phyloP scores from a whole-genome alignment of 225 moss, liverwort and hornwort species.

The Polytrichum commune region DNA sequence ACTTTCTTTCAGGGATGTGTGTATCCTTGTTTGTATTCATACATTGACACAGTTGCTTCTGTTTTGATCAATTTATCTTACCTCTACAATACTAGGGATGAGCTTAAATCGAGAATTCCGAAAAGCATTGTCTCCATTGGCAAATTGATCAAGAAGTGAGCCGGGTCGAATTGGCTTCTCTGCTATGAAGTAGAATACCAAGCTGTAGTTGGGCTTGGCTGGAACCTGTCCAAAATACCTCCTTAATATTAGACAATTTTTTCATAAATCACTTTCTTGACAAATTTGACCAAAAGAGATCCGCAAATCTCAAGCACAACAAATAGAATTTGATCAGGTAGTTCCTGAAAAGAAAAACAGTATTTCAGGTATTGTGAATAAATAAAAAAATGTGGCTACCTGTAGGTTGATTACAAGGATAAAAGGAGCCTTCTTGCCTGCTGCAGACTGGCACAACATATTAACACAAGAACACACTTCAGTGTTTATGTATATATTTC shows the following conservation, averaged over 20 bases:
- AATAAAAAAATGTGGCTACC: constrained; percentile 23
- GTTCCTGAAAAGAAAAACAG: too few relatives aligned
- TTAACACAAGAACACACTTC: too few relatives aligned
- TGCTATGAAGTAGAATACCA: constrained; percentile 65
- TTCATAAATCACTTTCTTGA: too few relatives aligned
- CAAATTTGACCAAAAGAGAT: too few relatives aligned
- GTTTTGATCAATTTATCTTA: constrained; percentile 11
- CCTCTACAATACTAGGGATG: constrained; percentile 78
- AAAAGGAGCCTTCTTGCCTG: constrained; percentile 69
- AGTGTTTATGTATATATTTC: too few relatives aligned
- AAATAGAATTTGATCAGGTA: too few relatives aligned
- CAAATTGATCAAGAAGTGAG: constrained; percentile 67
- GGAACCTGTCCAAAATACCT: constrained; percentile 50
- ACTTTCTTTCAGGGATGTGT: too few relatives aligned
- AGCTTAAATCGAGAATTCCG: constrained; percentile 75
- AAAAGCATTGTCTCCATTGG: constrained; percentile 64
- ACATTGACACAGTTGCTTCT: not conserved
- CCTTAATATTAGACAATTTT: too few relatives aligned
- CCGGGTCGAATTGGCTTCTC: constrained; percentile 61
- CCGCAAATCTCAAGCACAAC: too few relatives aligned
- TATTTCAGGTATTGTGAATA: too few relatives aligned
- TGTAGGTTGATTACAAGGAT: constrained; percentile 69
- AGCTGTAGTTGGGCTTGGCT: constrained; percentile 67
- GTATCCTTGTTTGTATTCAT: not conserved
- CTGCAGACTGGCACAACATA: constrained; percentile 40